These are phyloP conservation scores for Choanephora cucurbitarum DNA, from an alignment of 371 early-diverging fungal genomes.

Conservation along the genomic window DNA sequence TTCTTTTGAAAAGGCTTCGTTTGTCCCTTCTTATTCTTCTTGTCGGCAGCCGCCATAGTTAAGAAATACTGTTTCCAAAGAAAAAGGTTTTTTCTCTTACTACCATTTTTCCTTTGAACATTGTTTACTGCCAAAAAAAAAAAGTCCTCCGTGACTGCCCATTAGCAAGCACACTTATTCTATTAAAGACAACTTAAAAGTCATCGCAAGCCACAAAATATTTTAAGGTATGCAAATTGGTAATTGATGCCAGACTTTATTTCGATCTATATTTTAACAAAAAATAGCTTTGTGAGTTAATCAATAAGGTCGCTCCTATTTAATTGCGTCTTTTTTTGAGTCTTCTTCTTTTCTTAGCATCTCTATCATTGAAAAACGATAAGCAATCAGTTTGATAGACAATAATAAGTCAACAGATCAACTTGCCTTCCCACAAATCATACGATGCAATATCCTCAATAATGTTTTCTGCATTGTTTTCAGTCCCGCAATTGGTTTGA, in stretches of 20 bases:
- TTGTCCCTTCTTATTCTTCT: constrained; percentile 22
- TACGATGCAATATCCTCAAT: constrained; percentile 21
- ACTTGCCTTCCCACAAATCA: constrained; percentile 26
- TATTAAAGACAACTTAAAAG: no score
- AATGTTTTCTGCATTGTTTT: constrained; percentile 4
- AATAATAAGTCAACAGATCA: background rate
- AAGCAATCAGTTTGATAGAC: background rate
- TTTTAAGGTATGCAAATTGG: no score
- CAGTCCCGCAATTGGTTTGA: background rate
- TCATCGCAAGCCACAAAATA: no score
- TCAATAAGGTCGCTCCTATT: no score
- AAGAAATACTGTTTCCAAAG: background rate
- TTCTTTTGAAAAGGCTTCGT: constrained; percentile 7
- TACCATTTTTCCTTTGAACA: background rate
- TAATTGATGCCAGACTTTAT: no score
- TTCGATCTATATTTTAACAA: no score
- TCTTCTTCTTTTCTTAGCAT: constrained; percentile 20
- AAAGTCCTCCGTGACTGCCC: background rate
- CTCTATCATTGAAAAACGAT: constrained; percentile 8
- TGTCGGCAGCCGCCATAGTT: constrained; percentile 16
- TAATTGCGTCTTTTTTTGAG: background rate
- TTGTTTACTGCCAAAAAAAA: background rate
- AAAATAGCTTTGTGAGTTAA: no score
- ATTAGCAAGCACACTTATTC: no score
- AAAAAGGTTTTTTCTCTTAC: background rate